Base-by-base conservation (phyloP, 2,329 filamentous ascomycete genomes). In the Metarhizium robertsii region DNA sequence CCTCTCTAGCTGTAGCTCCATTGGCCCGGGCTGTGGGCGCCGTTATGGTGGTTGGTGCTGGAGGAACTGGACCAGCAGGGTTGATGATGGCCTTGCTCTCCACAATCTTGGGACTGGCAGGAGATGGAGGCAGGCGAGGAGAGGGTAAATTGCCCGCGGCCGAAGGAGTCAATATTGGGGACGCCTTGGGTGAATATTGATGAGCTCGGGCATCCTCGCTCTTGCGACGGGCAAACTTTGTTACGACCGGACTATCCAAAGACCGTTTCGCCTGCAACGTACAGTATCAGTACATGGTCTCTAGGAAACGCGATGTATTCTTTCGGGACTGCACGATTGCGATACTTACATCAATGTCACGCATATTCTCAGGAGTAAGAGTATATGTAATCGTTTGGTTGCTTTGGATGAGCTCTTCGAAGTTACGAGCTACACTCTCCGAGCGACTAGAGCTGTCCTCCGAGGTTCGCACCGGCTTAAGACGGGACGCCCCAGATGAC, bases 381-480 rank as follows among this genome's bases (percentile, higher is more conserved):
- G 89, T 92, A 67, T 87, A 92, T 62, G 89, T 88, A 47, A 92
- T 85, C 1, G 89, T 92, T 66, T 91, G 83, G 62, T 90, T 86
- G 67, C 88, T 91, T 55, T 88, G 83, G 59, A 94, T 92, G 52
- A 92, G 76, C 62, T 91, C 80, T 65, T 94, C 89, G 64, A 94
- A 86, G 62, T 87, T 84, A 50, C 80, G 82, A 10, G 82, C 80
- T 51, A 86, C 81, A 56, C 85, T 81, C 49, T 82, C 80, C 6
- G 75, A 71, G 6, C 72, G 74, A 55, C 65, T 76, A 18, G 69
- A 67, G 61, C 75, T 79, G 16, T 86, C 83, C 59, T 86, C 82
- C 0, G 83, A 85, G 4, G 74, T 79, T 43, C 80, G 76, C 2
- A 79, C 70, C 7, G 77, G 69, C 65, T 80, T 81, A 51, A 80